Evolutionary conservation across 352 stramenopile species (phyloP).

Genomic region (Phytophthora multivora): DNA sequence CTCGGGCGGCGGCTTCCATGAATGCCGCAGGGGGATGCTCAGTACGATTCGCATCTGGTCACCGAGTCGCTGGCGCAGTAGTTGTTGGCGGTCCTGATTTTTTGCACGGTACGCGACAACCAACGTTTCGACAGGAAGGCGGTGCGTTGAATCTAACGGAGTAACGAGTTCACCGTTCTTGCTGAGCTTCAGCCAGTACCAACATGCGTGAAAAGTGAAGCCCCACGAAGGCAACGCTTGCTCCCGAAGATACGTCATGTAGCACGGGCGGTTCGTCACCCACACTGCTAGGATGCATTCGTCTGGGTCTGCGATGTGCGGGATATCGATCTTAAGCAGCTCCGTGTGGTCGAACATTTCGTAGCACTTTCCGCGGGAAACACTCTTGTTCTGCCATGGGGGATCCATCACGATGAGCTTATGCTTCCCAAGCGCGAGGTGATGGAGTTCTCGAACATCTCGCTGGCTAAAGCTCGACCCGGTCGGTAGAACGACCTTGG

Average conservation of each 20-base stretch:
- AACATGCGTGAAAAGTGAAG: constrained; percentile 61
- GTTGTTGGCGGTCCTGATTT: constrained; percentile 4
- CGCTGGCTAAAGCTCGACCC: constrained; percentile 28
- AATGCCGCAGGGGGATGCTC: constrained; percentile 75
- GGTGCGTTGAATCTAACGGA: constrained; percentile 62
- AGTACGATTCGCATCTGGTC: constrained; percentile 45
- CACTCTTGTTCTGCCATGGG: constrained; percentile 83
- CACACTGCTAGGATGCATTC: constrained; percentile 70
- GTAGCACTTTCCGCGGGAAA: constrained; percentile 60
- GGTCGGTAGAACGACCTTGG: constrained; percentile 27
- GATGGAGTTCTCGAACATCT: constrained; percentile 33
- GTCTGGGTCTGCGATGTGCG: constrained; percentile 32
- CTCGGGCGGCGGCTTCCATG: constrained; percentile 76
- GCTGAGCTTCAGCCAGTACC: constrained; percentile 81
- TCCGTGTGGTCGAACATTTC: constrained; percentile 63
- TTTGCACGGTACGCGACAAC: constrained; percentile 56
- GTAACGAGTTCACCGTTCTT: constrained; percentile 60
- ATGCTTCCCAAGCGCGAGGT: constrained; percentile 23
- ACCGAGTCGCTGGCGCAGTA: constrained; percentile 40
- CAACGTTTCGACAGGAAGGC: constrained; percentile 70
- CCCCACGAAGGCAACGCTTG: constrained; percentile 61
- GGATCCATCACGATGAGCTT: constrained; percentile 68
- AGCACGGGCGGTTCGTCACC: constrained; percentile 74
- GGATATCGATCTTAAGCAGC: constrained; percentile 50
- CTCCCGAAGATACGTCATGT: constrained; percentile 63